These are phyloP conservation scores for Lepidopterella palustris DNA, from an alignment of 495 filamentous ascomycete genomes.

Conservation along the genomic window DNA sequence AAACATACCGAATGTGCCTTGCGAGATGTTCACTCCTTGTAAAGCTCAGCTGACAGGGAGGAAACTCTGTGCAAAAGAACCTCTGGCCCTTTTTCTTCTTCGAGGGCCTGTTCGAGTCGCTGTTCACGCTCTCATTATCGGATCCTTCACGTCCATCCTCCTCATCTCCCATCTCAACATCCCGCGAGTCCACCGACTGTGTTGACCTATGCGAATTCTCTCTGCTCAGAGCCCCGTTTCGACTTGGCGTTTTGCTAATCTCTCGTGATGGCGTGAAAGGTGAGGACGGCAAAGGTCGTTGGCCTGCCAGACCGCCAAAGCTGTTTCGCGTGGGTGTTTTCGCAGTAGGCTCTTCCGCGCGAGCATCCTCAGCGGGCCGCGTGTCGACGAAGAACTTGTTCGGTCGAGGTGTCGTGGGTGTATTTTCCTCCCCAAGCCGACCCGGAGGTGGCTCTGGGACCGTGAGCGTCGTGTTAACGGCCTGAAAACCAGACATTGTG, in stretches of 20 bases:
- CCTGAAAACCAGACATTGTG: slow-evolving; percentile 58
- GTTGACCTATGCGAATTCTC: slow-evolving; percentile 56
- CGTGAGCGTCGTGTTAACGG: slow-evolving; percentile 67
- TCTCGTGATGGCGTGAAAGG: slow-evolving; percentile 49
- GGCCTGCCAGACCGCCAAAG: slow-evolving; percentile 50
- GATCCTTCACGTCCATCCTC: slow-evolving; percentile 69
- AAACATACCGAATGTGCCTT: slow-evolving; percentile 77
- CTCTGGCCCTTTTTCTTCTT: slow-evolving; percentile 97
- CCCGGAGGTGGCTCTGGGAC: slow-evolving; percentile 43
- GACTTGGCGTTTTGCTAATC: slow-evolving; percentile 36
- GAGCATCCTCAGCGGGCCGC: slow-evolving; percentile 39
- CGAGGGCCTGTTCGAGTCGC: slow-evolving; percentile 55
- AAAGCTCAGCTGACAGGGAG: slow-evolving; percentile 90
- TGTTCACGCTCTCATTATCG: slow-evolving; percentile 68
- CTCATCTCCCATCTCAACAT: slow-evolving; percentile 70
- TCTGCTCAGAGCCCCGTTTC: slow-evolving; percentile 43
- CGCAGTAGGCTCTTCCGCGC: slow-evolving; percentile 34
- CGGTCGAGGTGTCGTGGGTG: slow-evolving; percentile 57
- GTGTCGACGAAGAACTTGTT: slow-evolving; percentile 38
- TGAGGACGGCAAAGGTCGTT: slow-evolving; percentile 55
- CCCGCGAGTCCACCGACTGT: slow-evolving; percentile 62
- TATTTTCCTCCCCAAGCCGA: slow-evolving; percentile 51
- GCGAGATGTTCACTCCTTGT: slow-evolving; percentile 95
- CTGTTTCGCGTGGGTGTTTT: slow-evolving; percentile 58
- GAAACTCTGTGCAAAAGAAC: slow-evolving; percentile 97